These are phyloP conservation scores for Brassica cretica DNA, from an alignment of 345 rosid genomes.

Conservation along the genomic window DNA sequence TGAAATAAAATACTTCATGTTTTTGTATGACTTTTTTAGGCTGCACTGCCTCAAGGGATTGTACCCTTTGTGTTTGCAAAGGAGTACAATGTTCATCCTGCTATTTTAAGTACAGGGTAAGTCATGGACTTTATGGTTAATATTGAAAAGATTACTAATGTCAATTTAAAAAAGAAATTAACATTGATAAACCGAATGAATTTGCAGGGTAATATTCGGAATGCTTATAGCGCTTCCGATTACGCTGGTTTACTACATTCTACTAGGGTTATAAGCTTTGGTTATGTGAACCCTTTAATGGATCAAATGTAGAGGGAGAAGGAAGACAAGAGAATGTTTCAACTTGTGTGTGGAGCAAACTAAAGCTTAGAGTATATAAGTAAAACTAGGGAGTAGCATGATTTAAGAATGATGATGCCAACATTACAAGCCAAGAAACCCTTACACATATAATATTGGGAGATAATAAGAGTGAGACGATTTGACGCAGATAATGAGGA, in stretches of 20 bases:
- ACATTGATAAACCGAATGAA: conserved; percentile 2
- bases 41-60: conserved; percentile 87
- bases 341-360: conserved; percentile 18
- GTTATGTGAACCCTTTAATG: background rate
- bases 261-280: conserved; percentile 63
- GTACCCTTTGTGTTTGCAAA: conserved; percentile 90
- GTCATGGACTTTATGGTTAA: conserved; percentile 18
- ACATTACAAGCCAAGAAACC: conserved; percentile 35
- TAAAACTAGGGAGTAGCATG: conserved; percentile 38
- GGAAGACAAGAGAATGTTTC: conserved; percentile 9
- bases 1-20: background rate
- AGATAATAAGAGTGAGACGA: conserved; percentile 20
- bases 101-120: conserved; percentile 80
- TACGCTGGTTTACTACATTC: conserved; percentile 86
- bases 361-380: conserved; percentile 31
- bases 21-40: conserved; percentile 39
- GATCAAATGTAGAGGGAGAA: conserved; percentile 15
- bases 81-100: conserved; percentile 83
- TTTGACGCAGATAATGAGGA: conserved; percentile 39
- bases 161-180: background rate
- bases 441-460: conserved; percentile 31
- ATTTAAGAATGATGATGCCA: conserved; percentile 37
- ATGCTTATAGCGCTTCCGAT: conserved; percentile 95
- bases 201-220: conserved; percentile 88
- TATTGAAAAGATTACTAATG: background rate